Conservation (phyloP, 2,329 filamentous ascomycete genomes). For the Cercospora sp. region DNA sequence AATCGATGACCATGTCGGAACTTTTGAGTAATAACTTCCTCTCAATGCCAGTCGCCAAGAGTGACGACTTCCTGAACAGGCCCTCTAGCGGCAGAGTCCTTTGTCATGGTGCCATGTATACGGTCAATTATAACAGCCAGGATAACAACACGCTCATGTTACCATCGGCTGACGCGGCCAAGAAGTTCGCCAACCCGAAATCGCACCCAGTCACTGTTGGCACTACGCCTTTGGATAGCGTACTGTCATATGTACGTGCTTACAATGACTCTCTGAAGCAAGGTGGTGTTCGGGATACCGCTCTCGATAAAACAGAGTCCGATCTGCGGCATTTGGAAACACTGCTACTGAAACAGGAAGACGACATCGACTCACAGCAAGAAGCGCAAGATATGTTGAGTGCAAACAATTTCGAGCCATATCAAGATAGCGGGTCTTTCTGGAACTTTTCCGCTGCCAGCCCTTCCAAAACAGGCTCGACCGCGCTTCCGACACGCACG, state of each 20-base stretch:
- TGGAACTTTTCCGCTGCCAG: slow-evolving; percentile 11
- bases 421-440: not conserved
- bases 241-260: slow-evolving; percentile 12
- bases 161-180: not conserved
- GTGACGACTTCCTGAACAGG: not conserved
- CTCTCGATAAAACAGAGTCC: not conserved
- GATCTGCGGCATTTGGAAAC: slow-evolving; percentile 10
- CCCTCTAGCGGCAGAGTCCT: not conserved
- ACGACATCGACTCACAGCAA: slow-evolving; percentile 14
- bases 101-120: slow-evolving; percentile 17
- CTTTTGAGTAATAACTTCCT: not conserved
- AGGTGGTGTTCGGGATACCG: not conserved
- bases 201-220: slow-evolving; percentile 16
- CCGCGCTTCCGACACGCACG: not conserved
- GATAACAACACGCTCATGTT: not conserved
- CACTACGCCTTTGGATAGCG: slow-evolving; percentile 14
- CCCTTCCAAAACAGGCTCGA: not conserved
- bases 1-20: not conserved
- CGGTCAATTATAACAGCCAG: slow-evolving; percentile 6
- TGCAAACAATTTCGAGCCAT: slow-evolving; percentile 14
- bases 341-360: slow-evolving; percentile 9
- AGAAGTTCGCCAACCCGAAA: not conserved
- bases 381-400: slow-evolving; percentile 16
- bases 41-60: not conserved
- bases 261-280: not conserved